phyloP scores from a whole-genome alignment of 495 filamentous ascomycete genomes.

The Annulohypoxylon stygium region DNA sequence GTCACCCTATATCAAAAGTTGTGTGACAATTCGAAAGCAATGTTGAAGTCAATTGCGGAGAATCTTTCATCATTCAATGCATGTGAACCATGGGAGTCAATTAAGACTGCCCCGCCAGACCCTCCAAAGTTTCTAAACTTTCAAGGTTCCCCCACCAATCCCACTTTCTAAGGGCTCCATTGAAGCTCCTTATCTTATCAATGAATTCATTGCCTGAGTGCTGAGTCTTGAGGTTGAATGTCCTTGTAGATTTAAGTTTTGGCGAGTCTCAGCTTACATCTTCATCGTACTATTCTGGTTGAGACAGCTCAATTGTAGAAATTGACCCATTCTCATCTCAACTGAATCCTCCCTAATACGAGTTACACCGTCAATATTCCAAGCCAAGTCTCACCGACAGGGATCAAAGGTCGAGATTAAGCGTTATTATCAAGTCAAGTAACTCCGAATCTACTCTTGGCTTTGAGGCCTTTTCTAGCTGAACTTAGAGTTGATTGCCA shows the following conservation, averaged over 20 bases:
- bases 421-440: slow-evolving; percentile 16
- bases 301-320: no score
- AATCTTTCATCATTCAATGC: slow-evolving; percentile 33
- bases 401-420: slow-evolving; percentile 3
- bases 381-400: background rate
- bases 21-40: background rate
- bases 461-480: slow-evolving; percentile 32
- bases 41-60: slow-evolving; percentile 37
- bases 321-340: background rate
- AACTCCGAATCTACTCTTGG: slow-evolving; percentile 16
- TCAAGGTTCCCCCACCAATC: slow-evolving; percentile 21
- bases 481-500: slow-evolving; percentile 1
- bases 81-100: slow-evolving; percentile 15
- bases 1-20: background rate
- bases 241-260: background rate
- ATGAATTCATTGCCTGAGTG: background rate
- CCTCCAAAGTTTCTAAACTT: slow-evolving; percentile 1
- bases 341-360: background rate
- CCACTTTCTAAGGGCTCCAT: background rate
- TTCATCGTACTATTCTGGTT: no score
- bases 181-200: slow-evolving; percentile 40
- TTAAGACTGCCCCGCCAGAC: slow-evolving; percentile 24
- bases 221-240: background rate
- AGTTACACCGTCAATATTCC: background rate
- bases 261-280: background rate